Base-by-base conservation (phyloP, 768 basidiomycete species). In the Psilocybe cubensis region DNA sequence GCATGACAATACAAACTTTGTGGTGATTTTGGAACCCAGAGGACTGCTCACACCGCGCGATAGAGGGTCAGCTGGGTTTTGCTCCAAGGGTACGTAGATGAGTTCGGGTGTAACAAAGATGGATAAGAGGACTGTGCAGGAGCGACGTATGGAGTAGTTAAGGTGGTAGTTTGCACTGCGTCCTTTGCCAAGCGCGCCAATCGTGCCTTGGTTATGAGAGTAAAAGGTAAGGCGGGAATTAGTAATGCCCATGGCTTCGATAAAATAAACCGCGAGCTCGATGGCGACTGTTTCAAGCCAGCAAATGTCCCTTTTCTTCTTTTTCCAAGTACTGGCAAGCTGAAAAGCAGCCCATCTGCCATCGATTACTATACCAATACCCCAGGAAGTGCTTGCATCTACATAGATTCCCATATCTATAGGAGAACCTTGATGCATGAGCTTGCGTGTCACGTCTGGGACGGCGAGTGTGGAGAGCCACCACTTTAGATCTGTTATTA, bases 401-500 rank as follows among this genome's bases (percentile, higher is more conserved):
- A 35, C 33, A 35, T 35, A 35, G 4, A 64, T 66, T 1, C 69
- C 58, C 0, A 79, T 57, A 31, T 72, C 63, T 6, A 44, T 11
- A 4, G 54, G 33, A 1, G 60, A 44, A 4, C 59, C 60, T 1
- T 56, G 40, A 2, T 59, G 58, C 4, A 27, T 11, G 9, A 67
- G 62, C 17, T 54, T 49, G 18, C 64, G 43, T 5, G 45, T 59
- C 35, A 53, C 28, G 21, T 11, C 33, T 11, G 40, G 25, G 0
- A 42, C 21, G 5, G 44, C 23, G 17, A 68, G 65, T 9, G 12
- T 43, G 0, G 31, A 20, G 4, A 24, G 12, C 74, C 72, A 75
- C 74, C 72, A 75, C 23, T 52, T 48, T 18, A 75, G 56, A 48
- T 69, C 61, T 1, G 60, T 12, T 20, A 71, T 41, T 7, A 68